phyloP scores from a whole-genome alignment of 1,284 basidiomycete genomes.

The Fomitiporia mediterranea region DNA sequence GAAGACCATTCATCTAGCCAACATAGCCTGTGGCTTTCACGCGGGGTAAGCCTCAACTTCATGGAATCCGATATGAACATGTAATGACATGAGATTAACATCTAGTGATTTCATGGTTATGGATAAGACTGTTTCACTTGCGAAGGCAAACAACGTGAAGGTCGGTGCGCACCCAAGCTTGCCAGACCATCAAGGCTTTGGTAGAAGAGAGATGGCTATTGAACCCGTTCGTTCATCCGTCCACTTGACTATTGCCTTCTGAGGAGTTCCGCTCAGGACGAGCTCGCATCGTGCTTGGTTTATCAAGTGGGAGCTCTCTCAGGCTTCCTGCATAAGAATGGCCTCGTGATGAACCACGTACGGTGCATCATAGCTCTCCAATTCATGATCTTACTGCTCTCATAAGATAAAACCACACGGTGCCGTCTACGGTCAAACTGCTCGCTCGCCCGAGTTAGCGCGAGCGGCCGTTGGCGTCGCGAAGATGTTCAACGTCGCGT shows the following conservation, averaged over 20 bases:
- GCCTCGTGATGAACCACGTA: constrained; percentile 47
- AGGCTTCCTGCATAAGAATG: constrained; percentile 50
- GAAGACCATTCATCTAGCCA: constrained; percentile 59
- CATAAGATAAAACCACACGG: constrained; percentile 49
- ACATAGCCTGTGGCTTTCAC: constrained; percentile 63
- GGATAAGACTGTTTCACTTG: constrained; percentile 52
- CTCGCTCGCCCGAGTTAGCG: constrained; percentile 48
- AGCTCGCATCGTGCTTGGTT: constrained; percentile 51
- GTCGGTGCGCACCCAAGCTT: constrained; percentile 61
- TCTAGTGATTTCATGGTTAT: constrained; percentile 56
- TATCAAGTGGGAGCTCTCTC: constrained; percentile 59
- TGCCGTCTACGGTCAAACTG: constrained; percentile 51
- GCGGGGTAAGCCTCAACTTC: constrained; percentile 43
- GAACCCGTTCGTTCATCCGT: constrained; percentile 37
- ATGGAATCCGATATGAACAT: background rate
- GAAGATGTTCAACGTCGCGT: constrained; percentile 47
- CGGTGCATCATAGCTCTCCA: background rate
- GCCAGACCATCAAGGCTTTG: constrained; percentile 60
- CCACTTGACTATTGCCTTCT: background rate
- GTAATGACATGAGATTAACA: background rate
- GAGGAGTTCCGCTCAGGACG: constrained; percentile 35
- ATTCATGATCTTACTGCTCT: background rate
- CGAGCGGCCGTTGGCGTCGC: constrained; percentile 46
- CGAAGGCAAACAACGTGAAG: constrained; percentile 45
- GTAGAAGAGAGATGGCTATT: constrained; percentile 56